Base-by-base conservation (phyloP, 257 asterid genomes). In the Parsonsia alboflavescens region DNA sequence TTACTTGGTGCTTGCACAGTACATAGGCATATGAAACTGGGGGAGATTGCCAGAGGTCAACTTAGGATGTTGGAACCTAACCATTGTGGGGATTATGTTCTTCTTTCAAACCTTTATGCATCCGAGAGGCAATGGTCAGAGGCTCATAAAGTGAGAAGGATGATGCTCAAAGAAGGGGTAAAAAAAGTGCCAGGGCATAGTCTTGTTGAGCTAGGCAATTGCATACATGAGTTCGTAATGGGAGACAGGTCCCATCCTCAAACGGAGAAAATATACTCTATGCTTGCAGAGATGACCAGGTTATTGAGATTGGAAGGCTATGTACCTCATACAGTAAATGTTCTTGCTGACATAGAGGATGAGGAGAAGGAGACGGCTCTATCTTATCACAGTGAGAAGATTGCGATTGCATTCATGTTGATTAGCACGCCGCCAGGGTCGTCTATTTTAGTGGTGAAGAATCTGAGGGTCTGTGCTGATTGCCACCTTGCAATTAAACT, bases 291-390 rank as follows among this genome's bases (percentile, higher is more conserved):
- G 83, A 92, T 92, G 96, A 88, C 88, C 5, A 90, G 91, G 77
- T 68, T 84, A 26, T 71, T 88, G 84, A 84, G 87, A 63, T 61
- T 84, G 68, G 91, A 88, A 79, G 97, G 97, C 13, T 90, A 92
- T 76, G 85, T 89, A 6, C 96, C 97, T 48, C 92, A 79, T 59
- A 90, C 96, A 1, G 77, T 80, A 6, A 88, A 85, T 26, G 93
- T 92, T 81, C 91, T 85, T 53, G 91, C 97, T 41, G 97, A 92
- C 50, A 87, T 92, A 66, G 96, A 92, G 84, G 96, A 92, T 73
- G 96, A 92, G 80, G 97, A 90, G 85, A 92, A 92, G 85, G 97
- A 90, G 85, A 82, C 89, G 9, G 96, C 97, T 48, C 71, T 92
- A 79, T 76, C 86, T 22, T 88, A 88, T 78, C 97, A 92, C 22